Percentiles rank a stretch among this genome's conserved stretches.
Evolutionary conservation across 768 basidiomycete species (phyloP).

Genomic region (Boletus rufocinnamomeus): DNA sequence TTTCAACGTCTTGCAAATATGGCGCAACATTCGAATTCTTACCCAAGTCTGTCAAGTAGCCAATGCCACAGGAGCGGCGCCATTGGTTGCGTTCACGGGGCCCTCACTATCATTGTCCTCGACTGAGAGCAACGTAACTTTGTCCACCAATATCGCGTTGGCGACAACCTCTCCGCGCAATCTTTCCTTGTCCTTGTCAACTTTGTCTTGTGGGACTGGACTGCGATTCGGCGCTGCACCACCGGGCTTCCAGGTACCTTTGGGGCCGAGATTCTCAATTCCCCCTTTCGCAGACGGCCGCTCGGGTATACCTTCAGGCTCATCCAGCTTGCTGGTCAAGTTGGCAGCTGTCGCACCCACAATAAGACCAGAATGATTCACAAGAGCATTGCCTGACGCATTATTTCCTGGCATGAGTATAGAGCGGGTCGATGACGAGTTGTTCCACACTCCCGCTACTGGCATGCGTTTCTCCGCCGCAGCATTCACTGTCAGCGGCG

Average conservation of each 20-base stretch:
- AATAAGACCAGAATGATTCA: conserved; percentile 39
- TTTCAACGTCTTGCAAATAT: conserved; percentile 5
- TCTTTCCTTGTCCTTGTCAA: conserved; percentile 38
- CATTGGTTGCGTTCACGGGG: conserved; percentile 16
- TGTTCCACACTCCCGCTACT: conserved; percentile 72
- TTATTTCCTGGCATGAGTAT: conserved; percentile 47
- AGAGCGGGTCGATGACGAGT: conserved; percentile 51
- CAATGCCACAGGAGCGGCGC: conserved; percentile 23
- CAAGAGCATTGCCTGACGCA: conserved; percentile 36
- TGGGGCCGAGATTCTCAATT: conserved; percentile 41
- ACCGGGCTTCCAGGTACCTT: conserved; percentile 29
- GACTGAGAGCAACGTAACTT: conserved; percentile 39
- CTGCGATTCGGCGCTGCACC: conserved; percentile 14
- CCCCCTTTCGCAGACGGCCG: conserved; percentile 49
- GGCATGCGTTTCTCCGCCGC: conserved; percentile 55
- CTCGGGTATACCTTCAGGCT: conserved; percentile 48
- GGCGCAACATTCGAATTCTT: neutral
- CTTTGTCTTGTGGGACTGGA: conserved; percentile 24
- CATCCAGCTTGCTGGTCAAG: conserved; percentile 39
- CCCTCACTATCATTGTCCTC: conserved; percentile 28
- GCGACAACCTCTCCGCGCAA: conserved; percentile 38
- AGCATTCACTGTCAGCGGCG: conserved; percentile 54
- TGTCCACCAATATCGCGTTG: conserved; percentile 39
- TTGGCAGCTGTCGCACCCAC: conserved; percentile 7
- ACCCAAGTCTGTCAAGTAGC: conserved; percentile 32